Evolutionary conservation across 1,139 yeast genomes (phyloP).

Genomic region (Debaryomyces coudertii): DNA sequence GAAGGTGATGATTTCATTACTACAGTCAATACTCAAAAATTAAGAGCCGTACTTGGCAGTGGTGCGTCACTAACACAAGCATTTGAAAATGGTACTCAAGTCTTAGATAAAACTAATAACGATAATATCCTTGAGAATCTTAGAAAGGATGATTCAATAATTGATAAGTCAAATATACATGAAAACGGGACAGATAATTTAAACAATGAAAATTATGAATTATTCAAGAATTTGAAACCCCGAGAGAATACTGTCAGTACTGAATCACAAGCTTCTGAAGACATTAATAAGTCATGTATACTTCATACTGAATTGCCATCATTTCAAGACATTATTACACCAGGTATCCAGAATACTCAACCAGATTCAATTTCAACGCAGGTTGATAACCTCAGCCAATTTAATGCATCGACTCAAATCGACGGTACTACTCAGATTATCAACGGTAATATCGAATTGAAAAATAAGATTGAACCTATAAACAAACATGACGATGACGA

Average conservation of each 20-base stretch:
- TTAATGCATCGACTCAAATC: slow-evolving; percentile 22
- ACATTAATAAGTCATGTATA: slow-evolving; percentile 5
- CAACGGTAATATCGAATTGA: slow-evolving; percentile 9
- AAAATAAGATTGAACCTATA: neutral
- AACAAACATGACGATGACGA: slow-evolving; percentile 31
- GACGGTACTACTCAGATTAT: slow-evolving; percentile 13
- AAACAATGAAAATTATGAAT: slow-evolving; percentile 16
- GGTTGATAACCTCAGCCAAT: slow-evolving; percentile 23
- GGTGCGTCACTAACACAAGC: slow-evolving; percentile 11
- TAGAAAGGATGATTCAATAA: neutral
- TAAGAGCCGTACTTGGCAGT: slow-evolving; percentile 9
- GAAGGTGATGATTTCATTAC: slow-evolving; percentile 21
- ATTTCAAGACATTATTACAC: slow-evolving; percentile 26
- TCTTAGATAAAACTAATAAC: neutral
- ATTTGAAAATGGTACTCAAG: slow-evolving; percentile 9
- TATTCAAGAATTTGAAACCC: slow-evolving; percentile 38
- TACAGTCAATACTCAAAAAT: slow-evolving; percentile 16
- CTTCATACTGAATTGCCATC: slow-evolving; percentile 19
- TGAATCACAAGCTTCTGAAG: slow-evolving; percentile 6
- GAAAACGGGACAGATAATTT: neutral
- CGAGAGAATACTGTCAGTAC: slow-evolving; percentile 13
- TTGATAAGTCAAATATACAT: neutral
- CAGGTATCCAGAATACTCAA: slow-evolving; percentile 15
- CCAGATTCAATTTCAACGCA: slow-evolving; percentile 22
- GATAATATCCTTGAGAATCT: neutral